A percentile compares a stretch with the other conserved stretches of the same genome.
Conservation (phyloP, 2,329 filamentous ascomycete genomes). For the Colletotrichum acutatum region DNA sequence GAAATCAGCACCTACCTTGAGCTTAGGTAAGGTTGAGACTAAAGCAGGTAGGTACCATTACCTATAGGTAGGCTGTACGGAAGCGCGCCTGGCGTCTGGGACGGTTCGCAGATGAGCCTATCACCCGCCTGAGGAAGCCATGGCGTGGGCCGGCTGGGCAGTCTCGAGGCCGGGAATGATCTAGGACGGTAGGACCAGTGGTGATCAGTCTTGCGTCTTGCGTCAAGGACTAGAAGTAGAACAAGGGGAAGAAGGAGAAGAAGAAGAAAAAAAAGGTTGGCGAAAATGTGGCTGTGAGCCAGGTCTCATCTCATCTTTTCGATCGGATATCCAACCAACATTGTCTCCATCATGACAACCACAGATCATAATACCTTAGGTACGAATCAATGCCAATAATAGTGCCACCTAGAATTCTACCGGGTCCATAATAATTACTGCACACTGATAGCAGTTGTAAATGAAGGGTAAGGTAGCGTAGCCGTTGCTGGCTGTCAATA, state of each 20-base stretch:
- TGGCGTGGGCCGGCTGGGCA: conserved; percentile 27
- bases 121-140: conserved; percentile 15
- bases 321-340: background rate
- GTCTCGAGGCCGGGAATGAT: background rate
- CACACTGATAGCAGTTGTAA: background rate
- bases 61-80: too few relatives aligned
- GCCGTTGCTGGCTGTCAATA: conserved; percentile 13
- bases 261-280: background rate
- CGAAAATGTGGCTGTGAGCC: conserved; percentile 4
- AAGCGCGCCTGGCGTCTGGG: background rate
- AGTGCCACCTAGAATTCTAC: background rate
- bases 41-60: background rate
- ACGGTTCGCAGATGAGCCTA: conserved; percentile 25
- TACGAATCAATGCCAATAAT: background rate
- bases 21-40: background rate
- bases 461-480: background rate
- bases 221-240: conserved; percentile 2
- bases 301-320: background rate
- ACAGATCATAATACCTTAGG: too few relatives aligned
- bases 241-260: background rate
- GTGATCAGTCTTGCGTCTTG: conserved; percentile 12
- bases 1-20: background rate
- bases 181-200: background rate
- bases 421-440: background rate
- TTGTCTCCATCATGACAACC: background rate